A percentile compares a stretch with the other conserved stretches of the same genome.
Conservation (phyloP, 495 filamentous ascomycete species). For the Podospora comata region DNA sequence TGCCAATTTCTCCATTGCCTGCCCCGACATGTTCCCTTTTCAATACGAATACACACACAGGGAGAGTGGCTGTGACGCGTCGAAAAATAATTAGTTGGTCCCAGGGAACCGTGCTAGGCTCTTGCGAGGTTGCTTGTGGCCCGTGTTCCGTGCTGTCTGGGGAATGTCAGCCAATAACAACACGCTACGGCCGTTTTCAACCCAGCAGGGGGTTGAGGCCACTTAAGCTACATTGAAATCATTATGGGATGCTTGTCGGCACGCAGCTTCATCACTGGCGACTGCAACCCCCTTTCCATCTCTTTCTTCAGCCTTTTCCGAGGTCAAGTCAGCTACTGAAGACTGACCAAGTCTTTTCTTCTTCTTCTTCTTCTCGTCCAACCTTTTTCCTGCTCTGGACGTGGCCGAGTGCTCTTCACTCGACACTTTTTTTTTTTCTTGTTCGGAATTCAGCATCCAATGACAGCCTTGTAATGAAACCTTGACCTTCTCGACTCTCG, state of each 20-base stretch:
- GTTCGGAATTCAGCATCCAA: constrained; percentile 19
- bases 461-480: constrained; percentile 43
- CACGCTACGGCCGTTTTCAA: constrained; percentile 11
- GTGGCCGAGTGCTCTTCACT: constrained; percentile 5
- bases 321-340: constrained; percentile 15
- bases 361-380: constrained; percentile 9
- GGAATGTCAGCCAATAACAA: background rate
- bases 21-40: background rate
- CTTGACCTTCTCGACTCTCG: constrained; percentile 46
- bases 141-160: background rate
- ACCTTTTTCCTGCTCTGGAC: constrained; percentile 6
- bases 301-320: constrained; percentile 12
- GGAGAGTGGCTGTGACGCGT: background rate
- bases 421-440: constrained; percentile 25
- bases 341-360: constrained; percentile 17
- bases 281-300: constrained; percentile 31
- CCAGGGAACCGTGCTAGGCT: background rate
- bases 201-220: constrained; percentile 31
- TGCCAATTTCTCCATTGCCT: background rate
- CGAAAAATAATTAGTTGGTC: background rate
- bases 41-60: background rate
- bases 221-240: constrained; percentile 31
- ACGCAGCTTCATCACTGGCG: constrained; percentile 10
- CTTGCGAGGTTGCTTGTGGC: background rate
- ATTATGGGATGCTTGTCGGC: constrained; percentile 20